Evolutionary conservation across 768 basidiomycete genomes (phyloP).

Genomic region (Psilocybe cubensis): DNA sequence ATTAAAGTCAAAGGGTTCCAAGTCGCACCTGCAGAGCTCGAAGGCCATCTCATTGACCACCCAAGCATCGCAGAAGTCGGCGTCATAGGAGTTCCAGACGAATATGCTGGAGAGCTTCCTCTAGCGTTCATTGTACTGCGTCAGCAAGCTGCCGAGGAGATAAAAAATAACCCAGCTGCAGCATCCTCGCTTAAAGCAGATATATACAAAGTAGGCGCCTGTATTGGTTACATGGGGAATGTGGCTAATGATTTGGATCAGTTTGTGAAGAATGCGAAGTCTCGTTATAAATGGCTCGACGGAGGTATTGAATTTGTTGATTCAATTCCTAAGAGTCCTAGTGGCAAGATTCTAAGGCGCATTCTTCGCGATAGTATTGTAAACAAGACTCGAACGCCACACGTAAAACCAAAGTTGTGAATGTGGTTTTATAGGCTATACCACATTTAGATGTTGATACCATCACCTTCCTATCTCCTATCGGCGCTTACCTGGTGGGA

Average conservation of each 20-base stretch:
- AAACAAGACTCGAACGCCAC: not conserved
- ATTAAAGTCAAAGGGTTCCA: constrained; percentile 63
- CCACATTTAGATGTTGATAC: too few relatives aligned
- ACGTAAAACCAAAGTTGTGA: not conserved
- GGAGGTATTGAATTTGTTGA: constrained; percentile 1
- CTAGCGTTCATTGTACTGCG: constrained; percentile 2
- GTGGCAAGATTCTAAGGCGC: constrained; percentile 6
- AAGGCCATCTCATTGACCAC: constrained; percentile 61
- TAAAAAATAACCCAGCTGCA: not conserved
- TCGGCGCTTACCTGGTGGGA: too few relatives aligned
- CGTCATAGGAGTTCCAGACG: constrained; percentile 65
- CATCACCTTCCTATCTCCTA: too few relatives aligned
- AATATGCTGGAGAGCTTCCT: constrained; percentile 63
- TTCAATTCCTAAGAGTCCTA: not conserved
- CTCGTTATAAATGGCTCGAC: not conserved
- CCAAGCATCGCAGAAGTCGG: constrained; percentile 59
- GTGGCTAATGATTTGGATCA: not conserved
- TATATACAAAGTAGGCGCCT: not conserved
- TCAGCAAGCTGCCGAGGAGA: not conserved
- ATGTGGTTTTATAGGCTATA: too few relatives aligned
- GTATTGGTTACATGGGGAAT: not conserved
- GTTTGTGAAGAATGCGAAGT: not conserved
- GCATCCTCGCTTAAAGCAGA: not conserved
- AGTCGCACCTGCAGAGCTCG: constrained; percentile 64
- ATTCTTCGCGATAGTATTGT: not conserved